Base-by-base conservation (phyloP, 1,284 basidiomycete genomes). In the Caloboletus firmus region DNA sequence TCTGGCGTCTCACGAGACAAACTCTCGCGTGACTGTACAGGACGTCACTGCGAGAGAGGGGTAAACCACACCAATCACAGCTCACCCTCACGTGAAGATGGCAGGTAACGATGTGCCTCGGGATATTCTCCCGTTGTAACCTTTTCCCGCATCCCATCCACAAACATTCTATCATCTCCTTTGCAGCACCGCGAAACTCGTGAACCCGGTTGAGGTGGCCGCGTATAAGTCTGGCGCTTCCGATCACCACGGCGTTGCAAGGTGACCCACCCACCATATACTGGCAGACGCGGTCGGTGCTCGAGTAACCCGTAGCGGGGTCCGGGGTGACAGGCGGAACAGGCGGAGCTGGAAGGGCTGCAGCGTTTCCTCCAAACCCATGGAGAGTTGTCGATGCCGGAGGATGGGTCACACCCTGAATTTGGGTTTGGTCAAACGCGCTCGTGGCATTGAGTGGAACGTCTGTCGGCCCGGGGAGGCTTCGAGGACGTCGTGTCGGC, bases 41-140 rank as follows among this genome's bases (percentile, higher is more conserved):
- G 43, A 66, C 66, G 30, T 66, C 64, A 8, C 31, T 18, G 11
- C 66, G 66, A 30, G 64, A 63, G 30, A 68, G 57, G 7, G 1
- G 3, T 4, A 30, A 0, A 1, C 60, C 58, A 24, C 64, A 66
- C 0, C 1, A 22, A 4, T 0, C 5, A 28, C 64, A 66, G 5
- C 0, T 1, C 32, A 57, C 52, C 41, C 37, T 49, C 20, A 57
- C 48, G 6, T 32, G 41, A 11, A 68, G 35, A 34, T 66, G 64
- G 11, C 55, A 2, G 0, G 51, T 12, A 4, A 59, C 5, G 8
- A 66, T 56, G n/a, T 66, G 66, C 11, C 66, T 52, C 0, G 58
- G 51, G 5, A 66, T 24, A n/a, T 26, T 69, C 35, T 63, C 66
- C 3, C 49, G 26, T 37, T 65, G 57, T 8, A 65, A 2, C 2